phyloP scores from a whole-genome alignment of 306 rosid species.

The Fagus sylvatica region DNA sequence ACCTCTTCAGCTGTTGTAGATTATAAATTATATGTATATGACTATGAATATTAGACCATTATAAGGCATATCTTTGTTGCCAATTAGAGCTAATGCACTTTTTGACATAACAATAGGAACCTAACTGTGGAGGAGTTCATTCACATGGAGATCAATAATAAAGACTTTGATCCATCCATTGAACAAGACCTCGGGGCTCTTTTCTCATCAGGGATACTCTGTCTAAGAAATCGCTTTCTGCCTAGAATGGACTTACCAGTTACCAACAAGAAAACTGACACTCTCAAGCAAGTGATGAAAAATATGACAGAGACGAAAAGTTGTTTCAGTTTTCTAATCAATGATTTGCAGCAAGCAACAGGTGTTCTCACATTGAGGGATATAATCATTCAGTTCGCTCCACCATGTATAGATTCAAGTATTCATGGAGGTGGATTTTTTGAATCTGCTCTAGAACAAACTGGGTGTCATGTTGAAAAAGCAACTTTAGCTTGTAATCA shows the following conservation, averaged over 20 bases:
- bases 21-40: not conserved
- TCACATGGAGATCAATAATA: conserved; percentile 28
- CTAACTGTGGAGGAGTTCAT: conserved; percentile 53
- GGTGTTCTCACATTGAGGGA: conserved; percentile 56
- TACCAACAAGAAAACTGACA: conserved; percentile 45
- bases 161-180: conserved; percentile 13
- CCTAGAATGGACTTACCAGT: conserved; percentile 55
- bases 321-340: conserved; percentile 49
- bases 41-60: not conserved
- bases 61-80: not conserved
- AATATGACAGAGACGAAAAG: conserved; percentile 38
- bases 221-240: conserved; percentile 29
- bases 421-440: conserved; percentile 70
- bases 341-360: conserved; percentile 40
- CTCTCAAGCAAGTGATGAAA: conserved; percentile 60
- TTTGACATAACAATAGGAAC: conserved; percentile 32
- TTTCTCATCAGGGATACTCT: conserved; percentile 28
- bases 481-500: conserved; percentile 42
- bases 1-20: not conserved
- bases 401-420: conserved; percentile 59
- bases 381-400: conserved; percentile 57
- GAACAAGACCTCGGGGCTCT: conserved; percentile 31
- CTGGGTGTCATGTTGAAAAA: conserved; percentile 53
- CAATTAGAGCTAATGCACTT: not conserved
- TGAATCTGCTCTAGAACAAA: conserved; percentile 65